Conservation (phyloP, 208 protist genomes). For the Leishmania martiniquensis region DNA sequence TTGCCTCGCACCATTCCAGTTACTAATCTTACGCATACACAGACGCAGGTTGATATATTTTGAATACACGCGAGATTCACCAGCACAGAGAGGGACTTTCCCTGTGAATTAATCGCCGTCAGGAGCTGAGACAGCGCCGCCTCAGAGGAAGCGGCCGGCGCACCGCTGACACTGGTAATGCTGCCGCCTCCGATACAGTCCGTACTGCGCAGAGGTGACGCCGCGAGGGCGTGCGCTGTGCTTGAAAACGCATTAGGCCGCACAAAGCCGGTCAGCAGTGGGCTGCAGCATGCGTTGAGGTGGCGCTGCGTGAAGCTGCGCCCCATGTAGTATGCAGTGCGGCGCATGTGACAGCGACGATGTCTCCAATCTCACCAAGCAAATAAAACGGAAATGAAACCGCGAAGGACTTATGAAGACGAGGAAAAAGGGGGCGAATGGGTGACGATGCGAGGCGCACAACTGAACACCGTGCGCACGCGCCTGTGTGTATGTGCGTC, state of each 20-base stretch:
- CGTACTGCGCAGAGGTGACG: constrained; percentile 42
- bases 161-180: constrained; percentile 9
- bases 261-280: constrained; percentile 79
- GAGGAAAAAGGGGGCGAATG: not conserved
- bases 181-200: constrained; percentile 35
- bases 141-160: constrained; percentile 36
- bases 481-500: not conserved
- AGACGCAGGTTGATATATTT: constrained; percentile 90
- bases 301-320: constrained; percentile 78
- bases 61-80: constrained; percentile 63
- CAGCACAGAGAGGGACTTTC: constrained; percentile 39
- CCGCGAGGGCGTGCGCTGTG: constrained; percentile 42
- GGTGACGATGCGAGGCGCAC: not conserved
- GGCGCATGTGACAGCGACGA: constrained; percentile 52
- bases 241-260: constrained; percentile 59
- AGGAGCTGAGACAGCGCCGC: constrained; percentile 53
- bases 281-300: constrained; percentile 80
- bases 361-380: too few relatives aligned
- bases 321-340: constrained; percentile 87
- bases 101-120: constrained; percentile 50
- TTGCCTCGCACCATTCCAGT: constrained; percentile 30
- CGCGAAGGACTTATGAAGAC: not conserved
- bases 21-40: constrained; percentile 90
- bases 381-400: not conserved
- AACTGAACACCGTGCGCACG: not conserved